A percentile compares a stretch with the other conserved stretches of the same genome.
These are phyloP conservation scores for Pseudomassariella vexata DNA, from an alignment of 2,329 filamentous ascomycete species.

Conservation along the genomic window DNA sequence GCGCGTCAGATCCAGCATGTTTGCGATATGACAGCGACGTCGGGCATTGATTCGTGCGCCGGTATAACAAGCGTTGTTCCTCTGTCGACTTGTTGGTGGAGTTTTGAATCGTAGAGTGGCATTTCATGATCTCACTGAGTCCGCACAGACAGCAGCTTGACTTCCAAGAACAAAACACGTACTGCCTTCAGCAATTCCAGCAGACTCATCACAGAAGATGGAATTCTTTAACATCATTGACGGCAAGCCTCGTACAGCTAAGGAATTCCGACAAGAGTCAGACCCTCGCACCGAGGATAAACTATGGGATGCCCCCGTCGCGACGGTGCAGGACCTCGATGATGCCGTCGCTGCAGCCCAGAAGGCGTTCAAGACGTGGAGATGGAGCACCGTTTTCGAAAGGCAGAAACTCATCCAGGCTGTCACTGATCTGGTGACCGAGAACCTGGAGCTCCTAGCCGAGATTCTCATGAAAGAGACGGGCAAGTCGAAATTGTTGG, in stretches of 20 bases:
- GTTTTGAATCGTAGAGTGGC: too few relatives aligned
- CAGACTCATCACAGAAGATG: conserved; percentile 5
- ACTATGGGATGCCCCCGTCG: conserved; percentile 39
- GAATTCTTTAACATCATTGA: conserved; percentile 40
- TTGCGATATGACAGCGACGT: too few relatives aligned
- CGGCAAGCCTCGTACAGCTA: conserved; percentile 29
- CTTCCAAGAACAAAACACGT: too few relatives aligned
- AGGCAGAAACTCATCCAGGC: conserved; percentile 32
- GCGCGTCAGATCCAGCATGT: too few relatives aligned
- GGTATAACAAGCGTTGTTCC: too few relatives aligned
- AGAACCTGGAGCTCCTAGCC: conserved; percentile 35
- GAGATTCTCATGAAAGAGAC: conserved; percentile 41
- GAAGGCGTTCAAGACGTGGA: conserved; percentile 41
- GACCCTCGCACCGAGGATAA: conserved; percentile 39
- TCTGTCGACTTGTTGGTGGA: too few relatives aligned
- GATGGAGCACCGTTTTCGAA: conserved; percentile 34
- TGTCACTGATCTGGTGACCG: conserved; percentile 32
- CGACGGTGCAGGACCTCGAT: conserved; percentile 34
- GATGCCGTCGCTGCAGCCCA: conserved; percentile 39
- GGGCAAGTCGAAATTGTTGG: conserved; percentile 41
- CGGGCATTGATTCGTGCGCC: too few relatives aligned
- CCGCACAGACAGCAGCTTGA: too few relatives aligned
- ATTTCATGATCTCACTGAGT: too few relatives aligned
- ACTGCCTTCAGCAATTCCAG: too few relatives aligned
- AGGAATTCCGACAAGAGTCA: conserved; percentile 28